These are phyloP conservation scores for Alternaria gaisen DNA, from an alignment of 2,329 filamentous ascomycete species.

Conservation along the genomic window DNA sequence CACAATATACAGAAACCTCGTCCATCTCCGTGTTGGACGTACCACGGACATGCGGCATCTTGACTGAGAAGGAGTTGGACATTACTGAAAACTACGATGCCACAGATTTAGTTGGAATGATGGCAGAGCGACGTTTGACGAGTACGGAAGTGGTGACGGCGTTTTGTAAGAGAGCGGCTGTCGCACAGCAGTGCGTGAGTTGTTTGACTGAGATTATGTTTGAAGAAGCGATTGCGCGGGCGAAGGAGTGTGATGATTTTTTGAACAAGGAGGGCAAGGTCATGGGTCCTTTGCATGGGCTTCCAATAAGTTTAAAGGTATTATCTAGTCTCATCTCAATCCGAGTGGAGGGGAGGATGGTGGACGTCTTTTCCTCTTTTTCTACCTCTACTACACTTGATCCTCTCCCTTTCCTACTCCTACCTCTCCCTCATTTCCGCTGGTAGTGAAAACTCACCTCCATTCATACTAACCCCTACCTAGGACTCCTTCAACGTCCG, in stretches of 20 bases:
- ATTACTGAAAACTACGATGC: conserved; percentile 50
- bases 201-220: conserved; percentile 58
- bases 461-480: not conserved
- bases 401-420: too few species aligned
- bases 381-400: too few species aligned
- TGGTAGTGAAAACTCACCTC: too few species aligned
- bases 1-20: conserved; percentile 29
- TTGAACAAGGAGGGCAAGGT: conserved; percentile 50
- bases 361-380: too few species aligned
- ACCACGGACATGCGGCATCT: conserved; percentile 40
- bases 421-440: too few species aligned
- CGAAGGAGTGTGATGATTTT: conserved; percentile 51
- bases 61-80: conserved; percentile 43
- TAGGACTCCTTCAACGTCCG: conserved; percentile 69
- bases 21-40: conserved; percentile 42
- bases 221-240: conserved; percentile 51
- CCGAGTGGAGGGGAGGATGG: too few species aligned
- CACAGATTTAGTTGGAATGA: conserved; percentile 38
- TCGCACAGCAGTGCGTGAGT: conserved; percentile 67
- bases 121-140: conserved; percentile 33
- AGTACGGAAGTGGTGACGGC: conserved; percentile 59
- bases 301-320: conserved; percentile 65
- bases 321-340: not conserved
- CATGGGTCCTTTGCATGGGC: conserved; percentile 62
- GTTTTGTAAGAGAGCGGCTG: conserved; percentile 62